Evolutionary conservation across 1,284 basidiomycete genomes (phyloP).

Genomic region (Inonotus hispidus): DNA sequence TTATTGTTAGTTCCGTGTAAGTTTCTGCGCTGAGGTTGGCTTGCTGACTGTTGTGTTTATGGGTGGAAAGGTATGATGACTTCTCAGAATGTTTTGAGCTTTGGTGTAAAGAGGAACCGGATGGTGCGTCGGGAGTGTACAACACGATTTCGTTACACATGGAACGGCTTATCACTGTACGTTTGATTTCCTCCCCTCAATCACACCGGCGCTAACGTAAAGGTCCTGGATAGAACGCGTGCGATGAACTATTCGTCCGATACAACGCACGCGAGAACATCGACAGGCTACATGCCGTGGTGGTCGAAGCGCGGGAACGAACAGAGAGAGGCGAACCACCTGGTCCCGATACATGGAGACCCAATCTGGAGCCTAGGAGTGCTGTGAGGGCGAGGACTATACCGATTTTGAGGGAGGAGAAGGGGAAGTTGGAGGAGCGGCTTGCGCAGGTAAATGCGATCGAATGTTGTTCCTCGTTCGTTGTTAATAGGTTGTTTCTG

Average conservation of each 20-base stretch:
- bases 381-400: conserved; percentile 59
- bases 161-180: conserved; percentile 57
- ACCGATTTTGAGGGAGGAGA: conserved; percentile 51
- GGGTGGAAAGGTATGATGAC: conserved; percentile 66
- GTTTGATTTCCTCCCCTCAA: conserved; percentile 19
- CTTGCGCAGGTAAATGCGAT: conserved; percentile 41
- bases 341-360: conserved; percentile 55
- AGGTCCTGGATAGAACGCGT: conserved; percentile 27
- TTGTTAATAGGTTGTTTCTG: not conserved
- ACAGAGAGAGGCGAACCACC: conserved; percentile 40
- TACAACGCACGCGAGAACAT: conserved; percentile 62
- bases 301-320: conserved; percentile 63
- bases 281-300: conserved; percentile 61
- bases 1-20: not conserved
- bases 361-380: conserved; percentile 50
- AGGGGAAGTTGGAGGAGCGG: conserved; percentile 43
- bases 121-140: conserved; percentile 59
- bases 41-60: not conserved
- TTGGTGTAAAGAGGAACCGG: conserved; percentile 68
- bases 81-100: conserved; percentile 72
- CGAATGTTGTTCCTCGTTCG: not conserved
- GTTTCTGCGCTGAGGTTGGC: not conserved
- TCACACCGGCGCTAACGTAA: conserved; percentile 1
- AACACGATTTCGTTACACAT: conserved; percentile 64
- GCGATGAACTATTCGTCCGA: conserved; percentile 55